Base-by-base conservation (phyloP, 805 yeast species). In the Pichia eremophila region DNA sequence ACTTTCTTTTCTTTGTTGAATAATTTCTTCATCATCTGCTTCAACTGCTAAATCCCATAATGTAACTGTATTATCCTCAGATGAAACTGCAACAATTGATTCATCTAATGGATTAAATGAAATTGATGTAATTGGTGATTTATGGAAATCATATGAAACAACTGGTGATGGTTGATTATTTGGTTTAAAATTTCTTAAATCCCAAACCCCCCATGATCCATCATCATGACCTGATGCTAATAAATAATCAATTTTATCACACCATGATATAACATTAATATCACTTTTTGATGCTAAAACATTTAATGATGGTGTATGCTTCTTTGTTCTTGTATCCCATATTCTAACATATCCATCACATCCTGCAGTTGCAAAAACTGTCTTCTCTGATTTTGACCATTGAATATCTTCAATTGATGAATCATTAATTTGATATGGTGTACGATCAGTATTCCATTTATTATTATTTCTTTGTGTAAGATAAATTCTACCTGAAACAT, bases 201-300 rank as follows among this genome's bases (percentile, higher is more conserved):
- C 99, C 99, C 99, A 93, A 41, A 93, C 93, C 40, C 95, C 89
- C 96, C 98, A 93, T 31, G 81, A 69, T 54, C 99, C 99, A 64
- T 90, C 96, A 65, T 93, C 99, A 62, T 93, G 96, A 57, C 99
- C 99, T 43, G 93, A 81, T 0, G 97, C 97, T 47, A 93, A 72
- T 59, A 93, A 71, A 61, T 91, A 89, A 59, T 83, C 83, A 54
- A 90, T 83, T 62, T 85, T 85, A 52, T 77, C 78, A 68, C 91
- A 86, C 99, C 99, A 93, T 45, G 96, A 86, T 63, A 93, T 84
- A 46, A 93, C 99, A 60, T 93, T 93, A 54, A 93, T 86, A 65
- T 93, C 99, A 1, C 86, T 72, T 22, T 71, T 67, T 14, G 95
- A 80, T 0, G 96, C 98, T 48, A 67, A 72, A 36, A 88, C 88